A percentile compares a stretch with the other conserved stretches of the same genome.
Evolutionary conservation across 257 asterid species (phyloP).

Genomic region (Gynochthodes officinalis): DNA sequence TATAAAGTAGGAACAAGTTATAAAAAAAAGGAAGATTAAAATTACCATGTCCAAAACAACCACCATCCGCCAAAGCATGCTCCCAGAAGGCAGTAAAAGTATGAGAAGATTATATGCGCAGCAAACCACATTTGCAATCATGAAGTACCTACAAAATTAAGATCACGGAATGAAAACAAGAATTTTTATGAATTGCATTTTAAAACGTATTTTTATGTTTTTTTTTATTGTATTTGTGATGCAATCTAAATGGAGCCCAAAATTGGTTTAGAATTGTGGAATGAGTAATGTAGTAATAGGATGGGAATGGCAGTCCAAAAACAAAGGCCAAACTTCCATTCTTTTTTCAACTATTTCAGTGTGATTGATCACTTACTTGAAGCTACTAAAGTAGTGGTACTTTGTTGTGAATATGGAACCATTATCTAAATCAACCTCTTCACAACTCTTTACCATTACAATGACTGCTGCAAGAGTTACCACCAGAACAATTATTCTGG

Average conservation of each 20-base stretch:
- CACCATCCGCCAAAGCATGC: conserved; percentile 6
- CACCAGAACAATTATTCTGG: neutral
- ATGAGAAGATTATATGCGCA: neutral
- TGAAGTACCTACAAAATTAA: conserved; percentile 4
- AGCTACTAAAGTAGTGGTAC: conserved; percentile 24
- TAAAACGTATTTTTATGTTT: too few relatives aligned
- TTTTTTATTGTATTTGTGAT: too few relatives aligned
- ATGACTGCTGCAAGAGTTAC: conserved; percentile 15
- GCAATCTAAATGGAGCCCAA: too few relatives aligned
- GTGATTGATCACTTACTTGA: conserved; percentile 25
- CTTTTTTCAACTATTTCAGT: too few relatives aligned
- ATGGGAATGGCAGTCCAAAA: too few relatives aligned
- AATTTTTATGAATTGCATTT: too few relatives aligned
- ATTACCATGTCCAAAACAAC: neutral
- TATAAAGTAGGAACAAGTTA: neutral
- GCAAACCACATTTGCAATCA: neutral
- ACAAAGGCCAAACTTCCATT: too few relatives aligned
- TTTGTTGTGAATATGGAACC: neutral
- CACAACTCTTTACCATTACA: conserved; percentile 17
- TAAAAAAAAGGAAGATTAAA: neutral
- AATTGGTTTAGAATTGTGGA: too few relatives aligned
- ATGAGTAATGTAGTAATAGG: too few relatives aligned
- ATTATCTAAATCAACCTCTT: neutral
- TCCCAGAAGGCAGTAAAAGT: neutral
- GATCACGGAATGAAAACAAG: too few relatives aligned